phyloP scores from a whole-genome alignment of 2,329 filamentous ascomycete species.

The Orbilia brochopaga region DNA sequence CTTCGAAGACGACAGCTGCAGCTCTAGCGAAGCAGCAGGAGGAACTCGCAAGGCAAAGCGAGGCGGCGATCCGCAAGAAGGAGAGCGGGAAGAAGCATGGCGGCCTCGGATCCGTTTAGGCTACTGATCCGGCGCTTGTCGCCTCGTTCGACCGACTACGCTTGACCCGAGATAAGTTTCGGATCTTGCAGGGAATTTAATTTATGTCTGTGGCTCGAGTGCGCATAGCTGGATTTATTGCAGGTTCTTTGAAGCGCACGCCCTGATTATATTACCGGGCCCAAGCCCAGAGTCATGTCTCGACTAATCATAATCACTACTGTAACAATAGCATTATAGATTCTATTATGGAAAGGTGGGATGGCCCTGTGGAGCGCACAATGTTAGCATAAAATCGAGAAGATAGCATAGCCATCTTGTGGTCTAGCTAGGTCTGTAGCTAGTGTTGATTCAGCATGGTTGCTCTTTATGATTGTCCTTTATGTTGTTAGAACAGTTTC shows the following conservation, averaged over 20 bases:
- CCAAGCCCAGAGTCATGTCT: too few species aligned
- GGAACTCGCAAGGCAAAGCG: slow-evolving; percentile 30
- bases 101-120: slow-evolving; percentile 43
- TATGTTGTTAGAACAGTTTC: too few species aligned
- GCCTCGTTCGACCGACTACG: slow-evolving; percentile 1
- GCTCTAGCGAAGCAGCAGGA: slow-evolving; percentile 39
- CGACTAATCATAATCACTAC: too few species aligned
- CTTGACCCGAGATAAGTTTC: slow-evolving; percentile 11
- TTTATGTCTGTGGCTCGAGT: not conserved
- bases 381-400: too few species aligned
- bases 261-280: too few species aligned
- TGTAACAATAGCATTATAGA: too few species aligned
- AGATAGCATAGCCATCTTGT: too few species aligned
- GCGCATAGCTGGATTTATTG: not conserved
- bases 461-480: too few species aligned
- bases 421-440: too few species aligned
- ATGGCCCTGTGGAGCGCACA: too few species aligned
- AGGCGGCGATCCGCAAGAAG: slow-evolving; percentile 33
- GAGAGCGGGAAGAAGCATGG: slow-evolving; percentile 32
- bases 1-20: slow-evolving; percentile 24
- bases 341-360: too few species aligned
- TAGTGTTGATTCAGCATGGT: too few species aligned
- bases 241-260: not conserved
- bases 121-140: not conserved
- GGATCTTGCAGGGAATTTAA: not conserved